Evolutionary conservation across 225 moss, liverwort and hornwort species (phyloP).

Genomic region (Physcomitrellopsis africana): DNA sequence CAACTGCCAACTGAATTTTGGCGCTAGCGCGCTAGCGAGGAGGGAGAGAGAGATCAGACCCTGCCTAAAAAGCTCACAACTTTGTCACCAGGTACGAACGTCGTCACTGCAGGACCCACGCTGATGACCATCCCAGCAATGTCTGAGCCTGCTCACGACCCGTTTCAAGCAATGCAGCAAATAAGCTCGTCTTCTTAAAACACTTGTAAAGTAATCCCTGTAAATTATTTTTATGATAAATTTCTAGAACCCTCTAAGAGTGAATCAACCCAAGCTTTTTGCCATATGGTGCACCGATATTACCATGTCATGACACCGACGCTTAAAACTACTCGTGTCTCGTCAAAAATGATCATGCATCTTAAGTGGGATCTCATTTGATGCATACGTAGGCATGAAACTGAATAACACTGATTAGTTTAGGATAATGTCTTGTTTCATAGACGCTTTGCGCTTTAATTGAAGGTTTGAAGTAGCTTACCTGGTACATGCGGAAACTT

Average conservation of each 20-base stretch:
- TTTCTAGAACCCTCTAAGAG: background rate
- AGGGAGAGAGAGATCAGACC: constrained; percentile 34
- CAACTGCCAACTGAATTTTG: background rate
- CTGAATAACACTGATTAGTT: background rate
- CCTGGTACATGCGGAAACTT: constrained; percentile 63
- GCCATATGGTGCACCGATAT: background rate
- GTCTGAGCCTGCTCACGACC: constrained; percentile 61
- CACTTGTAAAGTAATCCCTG: background rate
- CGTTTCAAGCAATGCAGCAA: background rate
- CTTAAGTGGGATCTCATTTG: background rate
- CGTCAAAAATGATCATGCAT: background rate
- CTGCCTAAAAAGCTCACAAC: constrained; percentile 63
- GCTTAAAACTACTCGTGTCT: background rate
- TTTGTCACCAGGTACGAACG: constrained; percentile 80
- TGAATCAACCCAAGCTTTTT: background rate
- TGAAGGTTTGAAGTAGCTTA: constrained; percentile 7
- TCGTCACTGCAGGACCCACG: constrained; percentile 68
- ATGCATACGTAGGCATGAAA: background rate
- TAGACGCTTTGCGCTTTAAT: too few relatives aligned
- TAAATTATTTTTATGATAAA: too few relatives aligned
- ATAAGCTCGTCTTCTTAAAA: constrained; percentile 1
- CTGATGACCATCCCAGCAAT: constrained; percentile 79
- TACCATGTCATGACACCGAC: background rate
- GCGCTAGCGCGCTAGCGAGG: too few relatives aligned
- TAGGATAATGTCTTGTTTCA: too few relatives aligned